Evolutionary conservation across 2,329 filamentous ascomycete species (phyloP).

Genomic region (Pseudofabraea citricarpa): DNA sequence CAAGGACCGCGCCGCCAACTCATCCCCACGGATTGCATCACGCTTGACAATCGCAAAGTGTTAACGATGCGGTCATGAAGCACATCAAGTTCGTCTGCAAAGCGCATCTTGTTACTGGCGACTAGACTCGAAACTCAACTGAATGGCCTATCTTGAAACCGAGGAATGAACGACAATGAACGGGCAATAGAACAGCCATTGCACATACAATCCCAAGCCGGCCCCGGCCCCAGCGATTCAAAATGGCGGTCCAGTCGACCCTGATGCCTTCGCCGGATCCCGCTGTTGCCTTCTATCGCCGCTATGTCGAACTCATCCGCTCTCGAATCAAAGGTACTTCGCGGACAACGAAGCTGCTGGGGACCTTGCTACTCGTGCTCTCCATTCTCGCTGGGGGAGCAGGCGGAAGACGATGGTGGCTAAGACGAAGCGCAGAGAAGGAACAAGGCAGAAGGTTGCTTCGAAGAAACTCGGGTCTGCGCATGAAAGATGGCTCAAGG

Average conservation of each 20-base stretch:
- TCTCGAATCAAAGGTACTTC: slow-evolving; percentile 59
- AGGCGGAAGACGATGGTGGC: slow-evolving; percentile 76
- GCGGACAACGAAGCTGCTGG: slow-evolving; percentile 66
- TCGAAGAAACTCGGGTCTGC: slow-evolving; percentile 85
- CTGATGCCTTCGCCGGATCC: slow-evolving; percentile 66
- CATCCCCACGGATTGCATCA: too few species aligned
- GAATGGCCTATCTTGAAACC: too few species aligned
- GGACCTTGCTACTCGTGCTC: slow-evolving; percentile 68
- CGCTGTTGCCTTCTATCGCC: slow-evolving; percentile 58
- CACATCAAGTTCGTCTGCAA: too few species aligned
- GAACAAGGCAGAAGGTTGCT: slow-evolving; percentile 79
- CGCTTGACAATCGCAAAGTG: too few species aligned
- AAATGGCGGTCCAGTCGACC: slow-evolving; percentile 86
- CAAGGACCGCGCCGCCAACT: too few species aligned
- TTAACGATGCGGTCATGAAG: too few species aligned
- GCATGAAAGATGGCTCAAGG: slow-evolving; percentile 89
- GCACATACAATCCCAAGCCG: too few species aligned
- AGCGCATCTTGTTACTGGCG: too few species aligned
- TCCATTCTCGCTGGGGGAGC: slow-evolving; percentile 77
- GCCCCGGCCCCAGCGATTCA: background rate
- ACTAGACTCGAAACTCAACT: too few species aligned
- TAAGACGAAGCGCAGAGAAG: slow-evolving; percentile 66
- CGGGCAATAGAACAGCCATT: too few species aligned
- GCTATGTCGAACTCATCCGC: slow-evolving; percentile 49
- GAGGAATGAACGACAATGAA: too few species aligned